phyloP scores from a whole-genome alignment of 2,329 filamentous ascomycete genomes.

The Aspergillus ruber region DNA sequence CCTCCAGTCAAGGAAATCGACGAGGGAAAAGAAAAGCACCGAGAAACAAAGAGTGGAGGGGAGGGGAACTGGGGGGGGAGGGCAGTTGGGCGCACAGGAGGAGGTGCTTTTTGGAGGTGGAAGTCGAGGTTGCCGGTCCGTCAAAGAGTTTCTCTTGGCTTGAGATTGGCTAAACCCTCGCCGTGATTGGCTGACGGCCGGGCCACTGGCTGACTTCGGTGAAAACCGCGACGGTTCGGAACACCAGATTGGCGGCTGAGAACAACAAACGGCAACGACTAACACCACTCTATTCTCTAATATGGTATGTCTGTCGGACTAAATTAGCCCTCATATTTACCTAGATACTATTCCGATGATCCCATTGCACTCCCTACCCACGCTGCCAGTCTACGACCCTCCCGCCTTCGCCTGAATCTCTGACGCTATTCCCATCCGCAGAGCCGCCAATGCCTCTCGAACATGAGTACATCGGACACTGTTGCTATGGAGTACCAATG shows the following conservation, averaged over 20 bases:
- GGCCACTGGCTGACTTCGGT: conserved; percentile 26
- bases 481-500: conserved; percentile 36
- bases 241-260: conserved; percentile 14
- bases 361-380: conserved; percentile 3
- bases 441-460: conserved; percentile 32
- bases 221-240: conserved; percentile 34
- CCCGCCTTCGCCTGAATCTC: conserved; percentile 19
- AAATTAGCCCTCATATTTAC: background rate
- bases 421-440: conserved; percentile 29
- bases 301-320: background rate
- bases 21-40: conserved; percentile 23
- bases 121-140: conserved; percentile 31
- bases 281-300: background rate
- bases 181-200: conserved; percentile 28
- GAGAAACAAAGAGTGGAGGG: conserved; percentile 24
- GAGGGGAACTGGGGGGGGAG: conserved; percentile 17
- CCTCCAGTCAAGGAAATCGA: conserved; percentile 29
- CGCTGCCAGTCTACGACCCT: too few relatives aligned
- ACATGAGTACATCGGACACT: conserved; percentile 24
- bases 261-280: conserved; percentile 1
- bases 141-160: conserved; percentile 28
- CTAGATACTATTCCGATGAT: background rate
- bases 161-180: conserved; percentile 31
- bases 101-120: conserved; percentile 26
- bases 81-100: conserved; percentile 22